Evolutionary conservation across 2,329 filamentous ascomycete genomes (phyloP).

Genomic region (Aspergillus luchuensis): DNA sequence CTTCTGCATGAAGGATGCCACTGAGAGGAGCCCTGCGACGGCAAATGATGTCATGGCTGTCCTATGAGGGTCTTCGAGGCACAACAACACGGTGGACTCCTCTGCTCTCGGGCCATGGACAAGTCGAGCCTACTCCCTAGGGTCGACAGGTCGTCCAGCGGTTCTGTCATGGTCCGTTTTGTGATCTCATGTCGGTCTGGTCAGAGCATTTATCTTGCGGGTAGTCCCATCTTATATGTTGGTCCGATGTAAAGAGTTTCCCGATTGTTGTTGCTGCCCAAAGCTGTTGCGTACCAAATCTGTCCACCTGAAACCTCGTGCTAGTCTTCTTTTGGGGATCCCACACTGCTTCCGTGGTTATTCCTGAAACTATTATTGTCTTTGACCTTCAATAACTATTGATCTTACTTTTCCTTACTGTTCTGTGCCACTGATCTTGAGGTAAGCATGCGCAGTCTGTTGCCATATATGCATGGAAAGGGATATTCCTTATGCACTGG

Average conservation of each 20-base stretch:
- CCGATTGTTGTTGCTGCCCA: neutral
- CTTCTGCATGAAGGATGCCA: neutral
- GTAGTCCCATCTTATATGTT: neutral
- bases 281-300: neutral
- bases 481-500: too few relatives aligned
- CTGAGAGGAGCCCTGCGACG: neutral
- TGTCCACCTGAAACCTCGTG: neutral
- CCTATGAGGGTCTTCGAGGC: constrained; percentile 3
- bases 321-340: constrained; percentile 7
- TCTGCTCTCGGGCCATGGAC: constrained; percentile 12
- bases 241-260: neutral
- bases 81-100: constrained; percentile 3
- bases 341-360: neutral
- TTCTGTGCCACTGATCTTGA: neutral
- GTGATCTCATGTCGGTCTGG: constrained; percentile 18
- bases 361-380: too few relatives aligned
- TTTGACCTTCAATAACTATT: neutral
- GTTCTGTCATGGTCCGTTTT: constrained; percentile 5
- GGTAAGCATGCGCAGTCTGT: neutral
- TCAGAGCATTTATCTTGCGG: constrained; percentile 7
- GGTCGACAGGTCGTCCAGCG: neutral
- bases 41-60: constrained; percentile 19
- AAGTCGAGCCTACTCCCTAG: constrained; percentile 5
- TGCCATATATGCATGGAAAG: too few relatives aligned
- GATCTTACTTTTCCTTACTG: neutral